A percentile compares a stretch with the other conserved stretches of the same genome.
Evolutionary conservation across 768 basidiomycete genomes (phyloP).

Genomic region (Infundibulicybe gibba): DNA sequence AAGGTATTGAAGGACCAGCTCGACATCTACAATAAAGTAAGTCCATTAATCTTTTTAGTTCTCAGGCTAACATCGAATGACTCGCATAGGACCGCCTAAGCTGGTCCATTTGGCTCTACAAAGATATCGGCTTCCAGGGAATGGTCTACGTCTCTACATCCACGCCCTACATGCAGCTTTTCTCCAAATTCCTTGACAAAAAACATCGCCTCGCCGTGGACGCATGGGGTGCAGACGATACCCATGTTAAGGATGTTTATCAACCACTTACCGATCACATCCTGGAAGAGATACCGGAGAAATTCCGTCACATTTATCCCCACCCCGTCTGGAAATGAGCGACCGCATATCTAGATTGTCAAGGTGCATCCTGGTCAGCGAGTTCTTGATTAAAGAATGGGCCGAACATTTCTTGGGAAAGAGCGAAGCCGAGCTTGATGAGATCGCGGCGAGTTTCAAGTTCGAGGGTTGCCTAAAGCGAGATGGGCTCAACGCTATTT

Average conservation of each 20-base stretch:
- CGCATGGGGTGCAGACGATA: slow-evolving; percentile 73
- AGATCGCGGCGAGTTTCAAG: slow-evolving; percentile 71
- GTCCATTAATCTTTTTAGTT: slow-evolving; percentile 2
- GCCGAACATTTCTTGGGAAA: slow-evolving; percentile 64
- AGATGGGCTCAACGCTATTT: slow-evolving; percentile 57
- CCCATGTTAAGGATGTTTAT: slow-evolving; percentile 53
- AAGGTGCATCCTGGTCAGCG: slow-evolving; percentile 65
- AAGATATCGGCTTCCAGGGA: slow-evolving; percentile 83
- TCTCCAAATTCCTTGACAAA: slow-evolving; percentile 67
- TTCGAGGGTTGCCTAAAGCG: slow-evolving; percentile 68
- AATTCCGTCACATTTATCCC: slow-evolving; percentile 58
- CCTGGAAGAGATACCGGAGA: slow-evolving; percentile 45
- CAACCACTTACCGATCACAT: slow-evolving; percentile 64
- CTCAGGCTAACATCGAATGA: background rate
- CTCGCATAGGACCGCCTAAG: slow-evolving; percentile 54
- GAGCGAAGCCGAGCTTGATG: slow-evolving; percentile 60
- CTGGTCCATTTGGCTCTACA: slow-evolving; percentile 90
- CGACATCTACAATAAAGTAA: slow-evolving; percentile 61
- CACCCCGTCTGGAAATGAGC: slow-evolving; percentile 56
- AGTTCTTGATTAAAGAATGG: slow-evolving; percentile 73
- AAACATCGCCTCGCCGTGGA: slow-evolving; percentile 78
- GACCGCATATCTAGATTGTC: slow-evolving; percentile 55
- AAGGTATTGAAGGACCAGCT: slow-evolving; percentile 72
- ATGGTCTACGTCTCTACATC: slow-evolving; percentile 73
- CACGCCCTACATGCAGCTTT: slow-evolving; percentile 68